phyloP scores from a whole-genome alignment of 192 early-diverging fungal genomes.

The Geranomyces variabilis region DNA sequence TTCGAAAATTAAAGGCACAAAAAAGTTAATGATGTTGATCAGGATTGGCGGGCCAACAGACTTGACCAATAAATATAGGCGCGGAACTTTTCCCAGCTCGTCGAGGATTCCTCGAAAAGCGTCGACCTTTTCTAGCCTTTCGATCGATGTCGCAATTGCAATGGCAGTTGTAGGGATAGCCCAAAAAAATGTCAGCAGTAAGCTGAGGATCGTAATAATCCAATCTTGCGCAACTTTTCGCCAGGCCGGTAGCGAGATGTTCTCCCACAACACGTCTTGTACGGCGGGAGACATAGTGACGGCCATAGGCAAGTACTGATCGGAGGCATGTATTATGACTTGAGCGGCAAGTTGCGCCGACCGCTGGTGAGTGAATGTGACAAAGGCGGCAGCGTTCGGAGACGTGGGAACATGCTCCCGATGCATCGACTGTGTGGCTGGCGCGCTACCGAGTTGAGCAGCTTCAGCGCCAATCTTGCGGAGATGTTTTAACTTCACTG shows the following conservation, averaged over 20 bases:
- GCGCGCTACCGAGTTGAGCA: neutral
- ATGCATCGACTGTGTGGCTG: slow-evolving; percentile 13
- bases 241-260: slow-evolving; percentile 36
- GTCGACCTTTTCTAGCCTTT: slow-evolving; percentile 32
- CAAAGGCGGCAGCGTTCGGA: slow-evolving; percentile 48
- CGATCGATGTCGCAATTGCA: slow-evolving; percentile 40
- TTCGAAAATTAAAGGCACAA: slow-evolving; percentile 54
- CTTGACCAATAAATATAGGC: slow-evolving; percentile 37
- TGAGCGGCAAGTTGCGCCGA: slow-evolving; percentile 48
- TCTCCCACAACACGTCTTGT: slow-evolving; percentile 51
- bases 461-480: slow-evolving; percentile 26
- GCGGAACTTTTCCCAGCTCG: slow-evolving; percentile 22
- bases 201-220: slow-evolving; percentile 23
- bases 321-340: slow-evolving; percentile 39
- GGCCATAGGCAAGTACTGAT: slow-evolving; percentile 37
- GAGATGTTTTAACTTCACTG: slow-evolving; percentile 37
- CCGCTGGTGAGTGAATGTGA: slow-evolving; percentile 52
- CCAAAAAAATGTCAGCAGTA: slow-evolving; percentile 48
- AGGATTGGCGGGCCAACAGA: slow-evolving; percentile 45
- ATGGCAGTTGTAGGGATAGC: slow-evolving; percentile 43
- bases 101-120: slow-evolving; percentile 26
- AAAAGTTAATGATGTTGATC: slow-evolving; percentile 27
- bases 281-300: slow-evolving; percentile 47
- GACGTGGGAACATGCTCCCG: neutral
- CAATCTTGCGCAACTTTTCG: slow-evolving; percentile 33